Evolutionary conservation across 352 stramenopile genomes (phyloP).

Genomic region (Sclerospora graminicola): DNA sequence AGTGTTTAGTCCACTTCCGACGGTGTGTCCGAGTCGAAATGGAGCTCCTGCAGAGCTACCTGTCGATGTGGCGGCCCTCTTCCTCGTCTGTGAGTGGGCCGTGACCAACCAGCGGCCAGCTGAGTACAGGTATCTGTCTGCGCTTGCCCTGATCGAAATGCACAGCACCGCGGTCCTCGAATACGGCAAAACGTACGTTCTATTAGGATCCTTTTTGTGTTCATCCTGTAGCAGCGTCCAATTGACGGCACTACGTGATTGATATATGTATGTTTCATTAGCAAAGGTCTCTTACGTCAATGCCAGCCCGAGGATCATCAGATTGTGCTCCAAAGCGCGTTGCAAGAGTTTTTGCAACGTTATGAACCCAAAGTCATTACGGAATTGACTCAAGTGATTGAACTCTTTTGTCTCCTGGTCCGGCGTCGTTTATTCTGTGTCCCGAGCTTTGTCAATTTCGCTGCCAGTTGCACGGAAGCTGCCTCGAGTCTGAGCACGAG

Average conservation of each 20-base stretch:
- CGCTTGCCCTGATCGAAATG: slow-evolving; percentile 73
- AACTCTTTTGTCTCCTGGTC: slow-evolving; percentile 73
- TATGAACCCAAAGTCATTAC: slow-evolving; percentile 73
- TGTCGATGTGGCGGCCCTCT: slow-evolving; percentile 60
- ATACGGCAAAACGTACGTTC: slow-evolving; percentile 52
- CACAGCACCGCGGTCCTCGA: slow-evolving; percentile 54
- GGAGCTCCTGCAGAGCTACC: slow-evolving; percentile 26
- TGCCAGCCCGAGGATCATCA: slow-evolving; percentile 42
- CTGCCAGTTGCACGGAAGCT: slow-evolving; percentile 38
- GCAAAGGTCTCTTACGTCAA: slow-evolving; percentile 32
- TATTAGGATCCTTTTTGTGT: no score
- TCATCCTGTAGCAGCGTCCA: no score
- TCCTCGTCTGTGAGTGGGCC: slow-evolving; percentile 77
- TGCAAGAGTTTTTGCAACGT: slow-evolving; percentile 62
- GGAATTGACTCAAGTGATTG: slow-evolving; percentile 72
- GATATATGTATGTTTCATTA: slow-evolving; percentile 18
- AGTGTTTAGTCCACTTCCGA: slow-evolving; percentile 45
- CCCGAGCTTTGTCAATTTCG: slow-evolving; percentile 64
- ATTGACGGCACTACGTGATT: no score
- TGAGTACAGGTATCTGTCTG: slow-evolving; percentile 76
- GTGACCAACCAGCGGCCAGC: slow-evolving; percentile 69
- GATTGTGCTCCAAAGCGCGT: slow-evolving; percentile 58
- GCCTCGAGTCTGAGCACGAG: slow-evolving; percentile 21
- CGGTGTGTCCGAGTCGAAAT: slow-evolving; percentile 11
- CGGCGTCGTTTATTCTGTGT: slow-evolving; percentile 64